Base-by-base conservation (phyloP, 768 basidiomycete species). In the Tephrocybe rancida region DNA sequence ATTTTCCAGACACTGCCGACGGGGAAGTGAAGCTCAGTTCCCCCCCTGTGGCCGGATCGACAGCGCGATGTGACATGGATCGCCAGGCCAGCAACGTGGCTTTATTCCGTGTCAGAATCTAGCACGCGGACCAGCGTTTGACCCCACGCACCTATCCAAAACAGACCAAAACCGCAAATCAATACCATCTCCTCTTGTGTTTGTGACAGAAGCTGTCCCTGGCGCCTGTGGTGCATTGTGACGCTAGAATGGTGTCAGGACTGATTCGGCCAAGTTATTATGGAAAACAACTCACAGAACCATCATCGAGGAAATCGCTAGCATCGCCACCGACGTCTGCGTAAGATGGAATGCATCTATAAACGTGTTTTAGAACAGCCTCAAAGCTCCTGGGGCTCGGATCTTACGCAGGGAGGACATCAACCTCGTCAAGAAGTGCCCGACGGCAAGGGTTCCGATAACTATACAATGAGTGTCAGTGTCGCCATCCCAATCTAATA, bases 111-210 rank as follows among this genome's bases (percentile, higher is more conserved):
- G 51, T 43, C n/a, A 43, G 46, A 50, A 29, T 45, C 27, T 41
- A 50, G 24, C 37, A 47, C 8, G n/a, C 30, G 25, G 5, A 41
- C 22, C 7, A 22, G 26, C 7, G 26, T 27, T 39, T 21, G 9
- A 21, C 19, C 14, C 19, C 21, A 72, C 82, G 66, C 66, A 90
- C 90, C 88, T 45, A 91, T 73, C 87, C 88, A 92, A 64, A 88
- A 82, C 53, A 91, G 70, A 10, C 85, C 88, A 52, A 91, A 78
- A 2, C 86, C 84, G 5, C 75, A 84, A 56, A 92, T 86, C 67
- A 92, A 63, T 18, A 87, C 72, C 69, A 83, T 78, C 62, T 92
- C 88, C 63, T 90, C 88, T 61, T 92, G 90, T 50, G 75, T 76
- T 60, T 82, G 84, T 41, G 86, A 84, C 61, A 92, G 67, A 55